Evolutionary conservation across 2,329 filamentous ascomycete genomes (phyloP).

Genomic region (Aspergillus pseudoglaucus): DNA sequence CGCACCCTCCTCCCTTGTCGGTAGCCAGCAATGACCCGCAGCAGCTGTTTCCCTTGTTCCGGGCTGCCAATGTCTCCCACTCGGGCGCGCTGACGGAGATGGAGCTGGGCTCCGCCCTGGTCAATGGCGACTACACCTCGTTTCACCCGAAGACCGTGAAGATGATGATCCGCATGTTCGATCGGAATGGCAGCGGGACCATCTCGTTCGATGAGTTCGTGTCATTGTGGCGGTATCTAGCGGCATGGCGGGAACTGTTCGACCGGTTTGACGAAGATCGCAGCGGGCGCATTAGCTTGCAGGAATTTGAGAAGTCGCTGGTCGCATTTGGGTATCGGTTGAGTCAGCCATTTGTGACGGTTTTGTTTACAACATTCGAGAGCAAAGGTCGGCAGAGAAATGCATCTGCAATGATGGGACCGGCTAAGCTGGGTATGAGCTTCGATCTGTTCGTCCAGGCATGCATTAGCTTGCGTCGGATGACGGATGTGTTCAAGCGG

Average conservation of each 20-base stretch:
- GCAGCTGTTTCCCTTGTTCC: constrained; percentile 74
- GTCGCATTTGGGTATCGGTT: constrained; percentile 91
- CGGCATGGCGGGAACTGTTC: constrained; percentile 88
- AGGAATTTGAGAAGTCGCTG: constrained; percentile 85
- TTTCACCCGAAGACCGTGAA: constrained; percentile 91
- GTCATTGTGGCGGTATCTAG: constrained; percentile 90
- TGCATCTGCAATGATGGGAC: constrained; percentile 22
- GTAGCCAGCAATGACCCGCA: constrained; percentile 47
- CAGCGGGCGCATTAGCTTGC: constrained; percentile 75
- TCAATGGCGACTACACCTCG: constrained; percentile 91
- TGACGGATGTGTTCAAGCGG: constrained; percentile 99
- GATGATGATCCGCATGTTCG: constrained; percentile 99
- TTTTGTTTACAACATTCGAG: constrained; percentile 86
- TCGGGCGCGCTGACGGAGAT: constrained; percentile 77
- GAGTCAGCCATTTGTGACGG: constrained; percentile 71
- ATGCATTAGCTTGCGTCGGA: constrained; percentile 91
- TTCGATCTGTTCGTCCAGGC: constrained; percentile 98
- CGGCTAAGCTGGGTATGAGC: constrained; percentile 58
- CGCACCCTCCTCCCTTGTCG: constrained; percentile 48
- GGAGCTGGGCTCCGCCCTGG: constrained; percentile 81
- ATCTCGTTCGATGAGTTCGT: constrained; percentile 97
- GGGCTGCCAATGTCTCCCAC: constrained; percentile 73
- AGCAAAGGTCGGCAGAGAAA: constrained; percentile 42
- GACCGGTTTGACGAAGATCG: constrained; percentile 89
- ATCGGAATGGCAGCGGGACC: constrained; percentile 78